Conservation (phyloP, 2,329 filamentous ascomycete genomes). For the Aureobasidium uvarum region DNA sequence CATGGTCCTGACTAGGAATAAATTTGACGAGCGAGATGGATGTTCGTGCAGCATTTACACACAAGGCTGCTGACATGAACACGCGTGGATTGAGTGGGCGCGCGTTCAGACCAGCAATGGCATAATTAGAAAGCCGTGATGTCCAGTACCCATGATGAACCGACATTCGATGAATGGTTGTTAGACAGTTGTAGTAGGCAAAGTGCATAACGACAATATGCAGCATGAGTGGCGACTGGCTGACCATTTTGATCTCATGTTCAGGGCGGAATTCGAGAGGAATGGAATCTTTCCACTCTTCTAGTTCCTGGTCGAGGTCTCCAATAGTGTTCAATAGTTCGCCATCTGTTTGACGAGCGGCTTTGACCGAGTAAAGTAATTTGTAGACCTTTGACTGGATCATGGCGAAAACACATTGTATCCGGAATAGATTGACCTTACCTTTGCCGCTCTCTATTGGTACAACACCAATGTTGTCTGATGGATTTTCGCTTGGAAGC, state of each 20-base stretch:
- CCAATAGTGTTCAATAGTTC: constrained; percentile 94
- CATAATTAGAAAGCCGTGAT: constrained; percentile 88
- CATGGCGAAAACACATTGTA: constrained; percentile 86
- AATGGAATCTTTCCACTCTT: constrained; percentile 95
- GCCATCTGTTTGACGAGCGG: constrained; percentile 85
- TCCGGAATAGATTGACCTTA: constrained; percentile 91
- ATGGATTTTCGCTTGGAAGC: constrained; percentile 83
- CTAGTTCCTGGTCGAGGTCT: constrained; percentile 76
- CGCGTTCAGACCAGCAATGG: constrained; percentile 89
- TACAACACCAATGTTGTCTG: constrained; percentile 92
- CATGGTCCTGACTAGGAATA: constrained; percentile 90
- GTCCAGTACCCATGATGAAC: constrained; percentile 99
- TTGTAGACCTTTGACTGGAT: constrained; percentile 96
- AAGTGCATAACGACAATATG: constrained; percentile 95
- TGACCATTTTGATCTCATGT: constrained; percentile 82
- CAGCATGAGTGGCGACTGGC: constrained; percentile 87
- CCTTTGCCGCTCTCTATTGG: constrained; percentile 82
- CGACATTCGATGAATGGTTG: constrained; percentile 97
- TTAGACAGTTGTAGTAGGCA: constrained; percentile 95
- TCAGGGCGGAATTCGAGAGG: constrained; percentile 96
- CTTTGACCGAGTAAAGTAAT: constrained; percentile 86
- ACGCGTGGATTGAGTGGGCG: constrained; percentile 88
- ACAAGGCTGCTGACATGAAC: constrained; percentile 89
- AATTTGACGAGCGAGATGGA: constrained; percentile 95
- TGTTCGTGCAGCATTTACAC: constrained; percentile 86